Evolutionary conservation across 2,329 filamentous ascomycete species (phyloP).

Genomic region (Ramularia collo-cygni): DNA sequence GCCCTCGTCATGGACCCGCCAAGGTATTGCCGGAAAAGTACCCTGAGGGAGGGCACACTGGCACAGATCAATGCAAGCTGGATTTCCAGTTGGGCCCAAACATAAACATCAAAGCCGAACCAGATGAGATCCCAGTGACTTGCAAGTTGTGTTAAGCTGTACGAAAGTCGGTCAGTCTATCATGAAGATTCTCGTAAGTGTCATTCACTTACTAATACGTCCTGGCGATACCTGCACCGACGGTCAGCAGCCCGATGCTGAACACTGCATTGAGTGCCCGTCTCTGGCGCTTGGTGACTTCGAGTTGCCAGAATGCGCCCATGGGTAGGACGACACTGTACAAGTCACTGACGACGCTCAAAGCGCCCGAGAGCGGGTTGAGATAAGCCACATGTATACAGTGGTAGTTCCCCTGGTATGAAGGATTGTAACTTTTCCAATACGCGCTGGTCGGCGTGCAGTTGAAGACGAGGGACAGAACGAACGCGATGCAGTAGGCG

Average conservation of each 20-base stretch:
- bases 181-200: not conserved
- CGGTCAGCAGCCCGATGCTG: constrained; percentile 22
- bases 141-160: constrained; percentile 1
- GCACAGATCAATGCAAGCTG: constrained; percentile 39
- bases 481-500: constrained; percentile 34
- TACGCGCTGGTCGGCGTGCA: constrained; percentile 36
- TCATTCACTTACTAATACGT: constrained; percentile 26
- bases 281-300: constrained; percentile 39
- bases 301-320: constrained; percentile 38
- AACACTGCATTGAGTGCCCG: constrained; percentile 38
- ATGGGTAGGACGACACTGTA: constrained; percentile 36
- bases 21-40: constrained; percentile 9
- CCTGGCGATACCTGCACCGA: constrained; percentile 27
- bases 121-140: constrained; percentile 8
- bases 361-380: constrained; percentile 33
- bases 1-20: no score
- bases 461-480: constrained; percentile 28
- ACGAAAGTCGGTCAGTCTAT: no score
- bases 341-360: constrained; percentile 36
- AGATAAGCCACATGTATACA: constrained; percentile 34
- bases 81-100: constrained; percentile 37
- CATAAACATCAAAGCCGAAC: constrained; percentile 30
- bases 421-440: constrained; percentile 32
- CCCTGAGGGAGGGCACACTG: constrained; percentile 36
- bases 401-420: constrained; percentile 26